Evolutionary conservation across 495 filamentous ascomycete genomes (phyloP).

Genomic region (Penicillium verhagenii): DNA sequence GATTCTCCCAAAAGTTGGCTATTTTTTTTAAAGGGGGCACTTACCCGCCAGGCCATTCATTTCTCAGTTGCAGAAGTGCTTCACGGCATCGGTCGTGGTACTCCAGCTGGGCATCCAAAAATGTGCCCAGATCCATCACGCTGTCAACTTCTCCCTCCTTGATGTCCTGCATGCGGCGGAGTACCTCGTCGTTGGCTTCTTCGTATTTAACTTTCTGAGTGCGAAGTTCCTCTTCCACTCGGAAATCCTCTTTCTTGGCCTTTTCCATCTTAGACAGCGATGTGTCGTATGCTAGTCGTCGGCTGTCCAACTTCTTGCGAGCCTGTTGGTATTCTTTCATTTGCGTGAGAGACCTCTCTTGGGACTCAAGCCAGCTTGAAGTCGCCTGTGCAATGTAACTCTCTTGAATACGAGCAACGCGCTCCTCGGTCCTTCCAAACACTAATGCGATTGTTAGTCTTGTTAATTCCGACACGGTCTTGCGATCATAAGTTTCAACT

Average conservation of each 20-base stretch:
- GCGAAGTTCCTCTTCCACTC: slow-evolving; percentile 89
- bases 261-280: slow-evolving; percentile 92
- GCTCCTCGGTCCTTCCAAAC: slow-evolving; percentile 84
- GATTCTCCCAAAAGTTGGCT: not conserved
- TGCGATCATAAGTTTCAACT: slow-evolving; percentile 25
- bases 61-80: slow-evolving; percentile 62
- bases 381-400: slow-evolving; percentile 78
- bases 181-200: slow-evolving; percentile 90
- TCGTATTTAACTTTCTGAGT: slow-evolving; percentile 94
- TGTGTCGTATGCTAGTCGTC: slow-evolving; percentile 88
- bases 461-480: not conserved
- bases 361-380: slow-evolving; percentile 83
- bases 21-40: slow-evolving; percentile 14
- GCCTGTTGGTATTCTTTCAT: slow-evolving; percentile 90
- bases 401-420: slow-evolving; percentile 84
- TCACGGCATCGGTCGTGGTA: slow-evolving; percentile 92
- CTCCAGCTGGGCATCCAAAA: slow-evolving; percentile 86
- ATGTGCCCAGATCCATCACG: slow-evolving; percentile 72
- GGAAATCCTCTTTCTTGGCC: slow-evolving; percentile 88
- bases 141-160: slow-evolving; percentile 87
- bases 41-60: slow-evolving; percentile 66
- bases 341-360: slow-evolving; percentile 86
- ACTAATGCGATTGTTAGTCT: slow-evolving; percentile 40
- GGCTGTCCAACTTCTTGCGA: slow-evolving; percentile 91
- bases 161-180: slow-evolving; percentile 93